Percentiles rank a stretch among this genome's conserved stretches.
These are phyloP conservation scores for Epichloe uncinata DNA, from an alignment of 2,329 filamentous ascomycete species.

Conservation along the genomic window DNA sequence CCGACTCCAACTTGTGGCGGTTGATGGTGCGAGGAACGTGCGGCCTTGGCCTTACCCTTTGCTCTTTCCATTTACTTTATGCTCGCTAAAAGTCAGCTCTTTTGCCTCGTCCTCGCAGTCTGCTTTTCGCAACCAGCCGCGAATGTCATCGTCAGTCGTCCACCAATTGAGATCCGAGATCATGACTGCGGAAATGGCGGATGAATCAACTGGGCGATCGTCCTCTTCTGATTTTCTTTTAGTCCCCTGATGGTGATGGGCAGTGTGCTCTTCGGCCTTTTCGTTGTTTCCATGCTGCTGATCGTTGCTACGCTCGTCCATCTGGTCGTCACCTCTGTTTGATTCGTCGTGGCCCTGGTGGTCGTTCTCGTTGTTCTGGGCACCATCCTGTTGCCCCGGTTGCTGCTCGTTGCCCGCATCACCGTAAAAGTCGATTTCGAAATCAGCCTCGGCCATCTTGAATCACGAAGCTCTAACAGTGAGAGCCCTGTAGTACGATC, in stretches of 20 bases:
- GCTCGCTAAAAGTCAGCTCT: slow-evolving; percentile 93
- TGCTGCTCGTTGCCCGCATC: slow-evolving; percentile 38
- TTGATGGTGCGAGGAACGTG: too few species aligned
- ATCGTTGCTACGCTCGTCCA: slow-evolving; percentile 13
- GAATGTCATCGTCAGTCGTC: slow-evolving; percentile 90
- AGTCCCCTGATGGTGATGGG: slow-evolving; percentile 34
- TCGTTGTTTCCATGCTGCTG: slow-evolving; percentile 17
- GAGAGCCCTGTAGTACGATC: not conserved
- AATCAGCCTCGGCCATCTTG: slow-evolving; percentile 56
- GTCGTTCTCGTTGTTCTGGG: slow-evolving; percentile 21
- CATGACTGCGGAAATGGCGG: slow-evolving; percentile 58
- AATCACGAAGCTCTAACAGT: not conserved
- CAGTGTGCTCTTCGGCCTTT: slow-evolving; percentile 11
- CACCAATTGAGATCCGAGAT: slow-evolving; percentile 93
- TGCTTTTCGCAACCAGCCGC: slow-evolving; percentile 72
- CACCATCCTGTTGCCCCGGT: slow-evolving; percentile 16
- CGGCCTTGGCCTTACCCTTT: slow-evolving; percentile 57
- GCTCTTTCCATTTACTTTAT: slow-evolving; percentile 98
- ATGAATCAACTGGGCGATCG: slow-evolving; percentile 43
- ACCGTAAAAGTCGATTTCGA: slow-evolving; percentile 61
- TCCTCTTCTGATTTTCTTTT: slow-evolving; percentile 50
- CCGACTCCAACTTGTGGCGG: not conserved
- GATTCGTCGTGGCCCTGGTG: slow-evolving; percentile 17
- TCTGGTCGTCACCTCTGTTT: slow-evolving; percentile 25
- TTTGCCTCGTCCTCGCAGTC: slow-evolving; percentile 72